phyloP scores from a whole-genome alignment of 345 rosid species.

The Microthlaspi erraticum region DNA sequence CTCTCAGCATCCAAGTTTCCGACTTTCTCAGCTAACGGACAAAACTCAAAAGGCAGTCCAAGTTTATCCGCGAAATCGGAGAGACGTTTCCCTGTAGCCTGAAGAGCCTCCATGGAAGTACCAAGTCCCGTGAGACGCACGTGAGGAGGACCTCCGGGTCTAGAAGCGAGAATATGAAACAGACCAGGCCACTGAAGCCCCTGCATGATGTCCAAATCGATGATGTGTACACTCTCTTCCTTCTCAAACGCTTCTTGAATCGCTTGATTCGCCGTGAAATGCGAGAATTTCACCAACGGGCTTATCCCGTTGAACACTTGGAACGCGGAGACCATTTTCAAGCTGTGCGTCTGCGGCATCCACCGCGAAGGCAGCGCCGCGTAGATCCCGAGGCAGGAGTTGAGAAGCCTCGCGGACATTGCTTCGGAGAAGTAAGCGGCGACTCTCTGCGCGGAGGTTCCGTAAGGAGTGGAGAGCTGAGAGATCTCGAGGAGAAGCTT shows the following conservation, averaged over 20 bases:
- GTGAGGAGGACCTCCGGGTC: conserved; percentile 94
- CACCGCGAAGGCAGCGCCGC: conserved; percentile 68
- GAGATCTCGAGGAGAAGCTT: conserved; percentile 90
- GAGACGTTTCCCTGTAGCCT: conserved; percentile 89
- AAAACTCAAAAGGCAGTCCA: conserved; percentile 85
- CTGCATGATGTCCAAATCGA: conserved; percentile 97
- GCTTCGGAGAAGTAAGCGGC: conserved; percentile 99
- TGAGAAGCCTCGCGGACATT: conserved; percentile 88
- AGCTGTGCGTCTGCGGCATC: conserved; percentile 69
- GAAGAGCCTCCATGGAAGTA: conserved; percentile 83
- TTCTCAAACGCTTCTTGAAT: conserved; percentile 96
- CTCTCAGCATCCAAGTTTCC: conserved; percentile 83
- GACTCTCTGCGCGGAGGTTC: conserved; percentile 96
- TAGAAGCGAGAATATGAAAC: conserved; percentile 86
- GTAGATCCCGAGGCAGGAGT: conserved; percentile 85
- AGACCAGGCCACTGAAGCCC: conserved; percentile 99
- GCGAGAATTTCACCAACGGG: conserved; percentile 96
- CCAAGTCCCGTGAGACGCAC: conserved; percentile 96
- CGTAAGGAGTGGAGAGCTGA: conserved; percentile 87
- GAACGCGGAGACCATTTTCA: conserved; percentile 91
- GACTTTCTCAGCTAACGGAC: conserved; percentile 83
- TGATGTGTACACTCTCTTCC: conserved; percentile 92
- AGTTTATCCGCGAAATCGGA: conserved; percentile 91
- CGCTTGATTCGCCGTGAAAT: conserved; percentile 96
- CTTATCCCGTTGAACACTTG: conserved; percentile 97